Evolutionary conservation across 169 alveolate genomes (phyloP).

Genomic region (Eimeria sp.): DNA sequence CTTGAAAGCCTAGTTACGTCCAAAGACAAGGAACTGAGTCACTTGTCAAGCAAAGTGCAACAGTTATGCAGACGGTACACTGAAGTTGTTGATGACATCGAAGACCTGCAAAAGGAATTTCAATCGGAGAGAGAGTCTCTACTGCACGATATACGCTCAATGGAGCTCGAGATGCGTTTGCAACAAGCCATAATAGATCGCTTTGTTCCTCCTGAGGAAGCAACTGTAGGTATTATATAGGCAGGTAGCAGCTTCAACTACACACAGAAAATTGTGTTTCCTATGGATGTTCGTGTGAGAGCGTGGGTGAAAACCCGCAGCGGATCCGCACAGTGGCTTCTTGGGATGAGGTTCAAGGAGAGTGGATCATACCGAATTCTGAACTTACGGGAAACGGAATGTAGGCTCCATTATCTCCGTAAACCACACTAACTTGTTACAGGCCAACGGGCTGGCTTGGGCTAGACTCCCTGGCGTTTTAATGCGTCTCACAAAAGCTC

Average conservation of each 20-base stretch:
- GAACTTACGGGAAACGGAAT: conserved; percentile 72
- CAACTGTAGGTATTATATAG: not conserved
- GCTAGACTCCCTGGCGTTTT: not conserved
- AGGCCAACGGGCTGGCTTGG: not conserved
- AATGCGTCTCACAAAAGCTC: not conserved
- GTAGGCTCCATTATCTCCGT: not conserved
- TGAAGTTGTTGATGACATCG: conserved; percentile 87
- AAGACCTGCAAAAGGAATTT: conserved; percentile 89
- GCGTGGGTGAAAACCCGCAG: conserved; percentile 24
- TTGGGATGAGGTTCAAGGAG: conserved; percentile 56
- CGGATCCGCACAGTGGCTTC: conserved; percentile 42
- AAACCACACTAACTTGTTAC: not conserved
- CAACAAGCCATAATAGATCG: conserved; percentile 87
- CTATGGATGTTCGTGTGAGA: not conserved
- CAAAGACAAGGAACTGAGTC: conserved; percentile 82
- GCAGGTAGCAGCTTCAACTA: not conserved
- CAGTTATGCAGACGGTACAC: conserved; percentile 87
- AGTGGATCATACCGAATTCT: conserved; percentile 67
- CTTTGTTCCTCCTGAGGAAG: conserved; percentile 90
- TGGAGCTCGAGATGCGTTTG: conserved; percentile 87
- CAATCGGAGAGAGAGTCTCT: conserved; percentile 90
- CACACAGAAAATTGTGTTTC: not conserved
- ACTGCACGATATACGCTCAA: conserved; percentile 88
- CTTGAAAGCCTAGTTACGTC: conserved; percentile 51
- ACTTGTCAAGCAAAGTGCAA: conserved; percentile 76